Evolutionary conservation across 108 stramenopile genomes (phyloP).

Genomic region (Craspedostauros australis): DNA sequence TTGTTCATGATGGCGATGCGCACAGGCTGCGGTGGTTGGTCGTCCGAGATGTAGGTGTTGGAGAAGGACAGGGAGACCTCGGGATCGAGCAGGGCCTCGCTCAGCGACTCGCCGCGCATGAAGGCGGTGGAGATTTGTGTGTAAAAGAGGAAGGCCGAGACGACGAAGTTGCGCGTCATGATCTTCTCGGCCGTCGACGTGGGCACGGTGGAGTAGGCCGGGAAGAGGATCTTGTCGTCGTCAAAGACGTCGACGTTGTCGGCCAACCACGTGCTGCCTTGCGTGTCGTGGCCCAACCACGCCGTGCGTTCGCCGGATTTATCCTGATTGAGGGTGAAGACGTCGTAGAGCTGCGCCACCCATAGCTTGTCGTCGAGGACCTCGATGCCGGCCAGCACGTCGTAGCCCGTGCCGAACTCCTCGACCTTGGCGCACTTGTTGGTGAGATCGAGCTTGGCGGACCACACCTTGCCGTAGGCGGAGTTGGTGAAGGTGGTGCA

Average conservation of each 20-base stretch:
- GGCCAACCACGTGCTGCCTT: conserved; percentile 1
- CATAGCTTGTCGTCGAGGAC: background rate
- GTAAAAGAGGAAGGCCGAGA: background rate
- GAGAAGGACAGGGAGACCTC: conserved; percentile 7
- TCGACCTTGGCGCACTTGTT: background rate
- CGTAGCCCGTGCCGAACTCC: background rate
- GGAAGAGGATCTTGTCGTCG: conserved; percentile 2
- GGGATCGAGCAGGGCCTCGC: conserved; percentile 3
- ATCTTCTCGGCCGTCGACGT: background rate
- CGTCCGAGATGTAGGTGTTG: conserved; percentile 10
- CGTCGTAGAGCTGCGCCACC: conserved; percentile 3
- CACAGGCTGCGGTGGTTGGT: background rate
- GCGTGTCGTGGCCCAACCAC: conserved; percentile 4
- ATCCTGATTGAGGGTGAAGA: background rate
- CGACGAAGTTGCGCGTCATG: conserved; percentile 3
- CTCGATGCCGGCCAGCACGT: conserved; percentile 1
- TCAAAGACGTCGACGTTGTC: conserved; percentile 8
- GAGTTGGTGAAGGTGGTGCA: conserved; percentile 3
- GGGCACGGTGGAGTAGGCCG: conserved; percentile 7
- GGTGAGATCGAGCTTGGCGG: background rate
- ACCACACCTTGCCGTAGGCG: background rate
- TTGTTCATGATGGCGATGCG: background rate
- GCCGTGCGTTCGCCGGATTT: background rate
- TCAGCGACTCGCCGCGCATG: conserved; percentile 4
- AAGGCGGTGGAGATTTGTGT: conserved; percentile 10